Base-by-base conservation (phyloP, 75 land plant genomes). In the Picea glauca region DNA sequence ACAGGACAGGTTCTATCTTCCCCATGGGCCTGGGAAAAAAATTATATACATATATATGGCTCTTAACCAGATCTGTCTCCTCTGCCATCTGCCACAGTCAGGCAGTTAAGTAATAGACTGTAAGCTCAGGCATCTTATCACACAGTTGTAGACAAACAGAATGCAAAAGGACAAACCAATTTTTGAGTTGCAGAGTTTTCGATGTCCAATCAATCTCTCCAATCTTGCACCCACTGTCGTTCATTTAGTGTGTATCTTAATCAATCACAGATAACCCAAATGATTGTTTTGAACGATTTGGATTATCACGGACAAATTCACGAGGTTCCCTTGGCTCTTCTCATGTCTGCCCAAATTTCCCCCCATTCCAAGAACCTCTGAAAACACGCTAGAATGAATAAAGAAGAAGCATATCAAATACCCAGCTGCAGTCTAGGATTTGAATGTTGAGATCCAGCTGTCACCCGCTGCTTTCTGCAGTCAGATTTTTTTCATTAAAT, bases 301-400 rank as follows among this genome's bases (percentile, higher is more conserved):
- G 46, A 50, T 70, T 14, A 70, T 8, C 11, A 12, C 50, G n/a
- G 23, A 70, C 46, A 70, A 40, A 9, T 43, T 3, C 20, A 40
- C 43, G 56, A 43, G 74, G 54, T 7, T 43, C 4, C 54, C 11
- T 70, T 70, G 74, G 74, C 74, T 70, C 54, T 70, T 70, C 74
- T 43, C 50, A 40, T 43, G 26, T 70, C 54, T 70, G 5, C 4
- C 7, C 50, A 5, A 7, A 15, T 38, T 35, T 35, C 70, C 62
- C 60, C 17, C 62, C 62, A 60, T 20, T 20, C n/a, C n/a, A 60
- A 60, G n/a, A 60, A 0, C 62, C 5, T n/a, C 21, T 18, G 6
- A n/a, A 20, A 60, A 60, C n/a, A 60, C 6, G 4, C 20, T 0
- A 18, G 18, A 4, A 3, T 60, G 20, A 60, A 20, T 60, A 17